A percentile compares a stretch with the other conserved stretches of the same genome.
Conservation (phyloP, 2,329 filamentous ascomycete species). For the Penicillium sp. region DNA sequence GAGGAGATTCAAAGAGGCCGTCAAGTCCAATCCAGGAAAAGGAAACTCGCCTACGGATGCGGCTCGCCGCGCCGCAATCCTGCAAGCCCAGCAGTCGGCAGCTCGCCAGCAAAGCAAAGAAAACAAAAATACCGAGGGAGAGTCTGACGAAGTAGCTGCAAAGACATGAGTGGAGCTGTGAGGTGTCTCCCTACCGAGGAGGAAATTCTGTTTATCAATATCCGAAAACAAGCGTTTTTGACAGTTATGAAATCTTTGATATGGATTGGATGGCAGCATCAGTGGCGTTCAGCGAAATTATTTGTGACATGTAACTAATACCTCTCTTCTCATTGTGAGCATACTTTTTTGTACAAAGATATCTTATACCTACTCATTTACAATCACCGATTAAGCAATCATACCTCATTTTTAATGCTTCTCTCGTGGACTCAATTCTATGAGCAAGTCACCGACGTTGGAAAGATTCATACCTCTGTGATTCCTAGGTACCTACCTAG, state of each 20-base stretch:
- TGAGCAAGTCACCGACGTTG: neutral
- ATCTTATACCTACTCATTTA: neutral
- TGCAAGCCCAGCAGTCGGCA: constrained; percentile 4
- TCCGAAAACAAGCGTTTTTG: constrained; percentile 5
- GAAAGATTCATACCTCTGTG: neutral
- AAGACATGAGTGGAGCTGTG: neutral
- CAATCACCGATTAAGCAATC: neutral
- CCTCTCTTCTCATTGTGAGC: constrained; percentile 9
- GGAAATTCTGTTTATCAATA: neutral
- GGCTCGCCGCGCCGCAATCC: constrained; percentile 7
- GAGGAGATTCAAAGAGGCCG: constrained; percentile 32
- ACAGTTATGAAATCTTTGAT: neutral
- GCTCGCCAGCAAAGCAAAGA: neutral
- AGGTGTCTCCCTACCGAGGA: neutral
- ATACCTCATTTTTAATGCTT: neutral
- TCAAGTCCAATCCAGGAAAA: constrained; percentile 20
- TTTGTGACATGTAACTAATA: neutral
- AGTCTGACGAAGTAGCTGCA: neutral
- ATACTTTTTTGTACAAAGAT: neutral
- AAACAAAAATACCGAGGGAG: neutral
- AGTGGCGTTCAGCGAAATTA: constrained; percentile 9
- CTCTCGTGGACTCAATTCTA: neutral
- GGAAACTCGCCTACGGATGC: constrained; percentile 15
- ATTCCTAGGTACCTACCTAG: too few relatives aligned
- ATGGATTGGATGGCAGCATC: constrained; percentile 9